phyloP scores from a whole-genome alignment of 441 rosid species.

The Daphne laureola region DNA sequence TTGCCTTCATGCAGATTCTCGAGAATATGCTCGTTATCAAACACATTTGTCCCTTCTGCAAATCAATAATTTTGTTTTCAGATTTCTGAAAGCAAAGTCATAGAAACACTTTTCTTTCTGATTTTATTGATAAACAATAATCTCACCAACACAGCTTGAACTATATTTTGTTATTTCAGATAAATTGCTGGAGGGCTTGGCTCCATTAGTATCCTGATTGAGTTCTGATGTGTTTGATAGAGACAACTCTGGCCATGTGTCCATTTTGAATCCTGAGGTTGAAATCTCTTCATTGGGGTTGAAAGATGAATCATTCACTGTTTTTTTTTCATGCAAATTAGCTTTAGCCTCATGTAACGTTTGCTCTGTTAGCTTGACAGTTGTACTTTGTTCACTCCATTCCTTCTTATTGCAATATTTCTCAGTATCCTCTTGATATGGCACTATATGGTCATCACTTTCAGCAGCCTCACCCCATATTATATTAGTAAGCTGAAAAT shows the following conservation, averaged over 20 bases:
- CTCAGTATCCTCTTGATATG: constrained; percentile 49
- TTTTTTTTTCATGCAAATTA: constrained; percentile 33
- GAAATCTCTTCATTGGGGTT: constrained; percentile 35
- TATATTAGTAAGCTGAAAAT: constrained; percentile 69
- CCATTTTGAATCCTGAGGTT: constrained; percentile 38
- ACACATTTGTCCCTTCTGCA: constrained; percentile 41
- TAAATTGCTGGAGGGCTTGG: constrained; percentile 38
- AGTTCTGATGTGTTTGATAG: constrained; percentile 36
- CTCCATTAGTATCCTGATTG: constrained; percentile 38
- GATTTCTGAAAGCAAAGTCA: constrained; percentile 14
- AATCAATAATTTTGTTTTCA: constrained; percentile 25
- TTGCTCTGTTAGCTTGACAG: constrained; percentile 33
- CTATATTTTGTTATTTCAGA: constrained; percentile 38
- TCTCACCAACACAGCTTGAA: constrained; percentile 44
- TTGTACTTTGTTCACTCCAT: constrained; percentile 37
- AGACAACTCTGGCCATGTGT: constrained; percentile 49
- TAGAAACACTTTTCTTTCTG: constrained; percentile 5
- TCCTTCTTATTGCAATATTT: constrained; percentile 38
- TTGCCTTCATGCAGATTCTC: constrained; percentile 47
- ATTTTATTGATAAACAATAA: constrained; percentile 13
- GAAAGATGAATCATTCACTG: constrained; percentile 35
- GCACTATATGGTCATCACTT: constrained; percentile 74
- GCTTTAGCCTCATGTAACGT: constrained; percentile 27
- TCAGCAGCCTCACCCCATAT: constrained; percentile 80
- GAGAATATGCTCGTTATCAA: constrained; percentile 45